Evolutionary conservation across 805 yeast genomes (phyloP).

Genomic region (Saturnispora diversa): DNA sequence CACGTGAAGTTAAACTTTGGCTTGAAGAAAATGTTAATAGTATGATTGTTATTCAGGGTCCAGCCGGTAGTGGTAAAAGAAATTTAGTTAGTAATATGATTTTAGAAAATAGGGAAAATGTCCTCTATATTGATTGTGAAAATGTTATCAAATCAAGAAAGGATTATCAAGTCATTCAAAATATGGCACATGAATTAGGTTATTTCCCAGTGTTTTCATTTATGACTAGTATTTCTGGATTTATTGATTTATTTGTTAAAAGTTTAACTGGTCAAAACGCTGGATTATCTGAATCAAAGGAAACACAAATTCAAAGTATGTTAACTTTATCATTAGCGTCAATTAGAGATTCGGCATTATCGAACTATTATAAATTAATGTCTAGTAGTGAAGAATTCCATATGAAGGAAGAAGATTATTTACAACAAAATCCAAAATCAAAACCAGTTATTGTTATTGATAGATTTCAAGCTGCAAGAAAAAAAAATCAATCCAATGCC

Average conservation of each 20-base stretch:
- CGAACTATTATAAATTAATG: conserved; percentile 33
- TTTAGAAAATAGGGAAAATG: conserved; percentile 49
- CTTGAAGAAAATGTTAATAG: conserved; percentile 84
- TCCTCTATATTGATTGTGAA: conserved; percentile 74
- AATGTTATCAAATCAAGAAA: conserved; percentile 61
- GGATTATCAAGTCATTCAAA: conserved; percentile 59
- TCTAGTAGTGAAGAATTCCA: conserved; percentile 17
- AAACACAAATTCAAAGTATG: conserved; percentile 74
- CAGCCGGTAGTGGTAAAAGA: conserved; percentile 90
- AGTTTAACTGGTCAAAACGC: conserved; percentile 92
- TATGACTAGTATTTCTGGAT: conserved; percentile 71
- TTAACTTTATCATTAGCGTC: conserved; percentile 64
- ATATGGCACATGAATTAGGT: conserved; percentile 71
- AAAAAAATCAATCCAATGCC: conserved; percentile 48
- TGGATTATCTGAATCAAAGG: conserved; percentile 77
- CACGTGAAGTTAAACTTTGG: conserved; percentile 68
- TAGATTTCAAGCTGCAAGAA: conserved; percentile 50
- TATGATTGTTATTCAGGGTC: conserved; percentile 84
- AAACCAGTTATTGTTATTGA: conserved; percentile 84
- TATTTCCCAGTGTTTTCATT: conserved; percentile 93
- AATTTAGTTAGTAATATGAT: conserved; percentile 67
- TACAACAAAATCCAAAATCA: conserved; percentile 76
- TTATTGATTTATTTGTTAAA: conserved; percentile 78
- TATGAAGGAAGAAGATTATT: conserved; percentile 65
- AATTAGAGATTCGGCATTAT: conserved; percentile 54